Conservation (phyloP, 164 flowering plant genomes). For the Buxus sempervirens region DNA sequence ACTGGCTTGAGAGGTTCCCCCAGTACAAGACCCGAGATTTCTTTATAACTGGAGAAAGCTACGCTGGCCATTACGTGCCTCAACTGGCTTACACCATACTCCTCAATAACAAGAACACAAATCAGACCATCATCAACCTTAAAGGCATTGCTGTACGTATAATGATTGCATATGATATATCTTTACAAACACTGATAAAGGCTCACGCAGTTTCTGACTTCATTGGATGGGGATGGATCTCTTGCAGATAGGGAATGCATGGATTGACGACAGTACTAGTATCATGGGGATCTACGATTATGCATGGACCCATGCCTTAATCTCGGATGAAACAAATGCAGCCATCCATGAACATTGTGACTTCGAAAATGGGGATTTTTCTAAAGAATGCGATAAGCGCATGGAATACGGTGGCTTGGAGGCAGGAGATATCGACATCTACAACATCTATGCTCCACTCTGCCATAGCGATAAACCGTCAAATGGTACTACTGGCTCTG, state of each 20-base stretch:
- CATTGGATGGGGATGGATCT: not conserved
- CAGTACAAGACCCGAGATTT: conserved; percentile 33
- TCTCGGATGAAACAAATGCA: conserved; percentile 33
- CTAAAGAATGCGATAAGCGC: conserved; percentile 3
- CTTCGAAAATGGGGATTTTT: not conserved
- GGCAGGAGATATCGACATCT: conserved; percentile 19
- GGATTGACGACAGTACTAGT: conserved; percentile 25
- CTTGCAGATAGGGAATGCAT: conserved; percentile 46
- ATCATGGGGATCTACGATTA: conserved; percentile 28
- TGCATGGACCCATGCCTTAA: conserved; percentile 39
- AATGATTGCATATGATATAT: not conserved
- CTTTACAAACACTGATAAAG: not conserved
- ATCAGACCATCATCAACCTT: conserved; percentile 26
- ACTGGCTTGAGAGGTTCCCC: conserved; percentile 34
- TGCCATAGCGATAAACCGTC: conserved; percentile 14
- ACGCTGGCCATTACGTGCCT: conserved; percentile 29
- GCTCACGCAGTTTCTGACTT: not conserved
- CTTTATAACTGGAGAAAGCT: conserved; percentile 32
- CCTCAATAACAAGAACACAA: conserved; percentile 20
- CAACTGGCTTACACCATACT: conserved; percentile 31
- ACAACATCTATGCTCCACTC: conserved; percentile 44
- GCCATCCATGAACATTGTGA: conserved; percentile 24
- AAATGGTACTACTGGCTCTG: conserved; percentile 20
- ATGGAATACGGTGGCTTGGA: not conserved
- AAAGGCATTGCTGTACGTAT: conserved; percentile 26